Evolutionary conservation across 2,329 filamentous ascomycete genomes (phyloP).

Genomic region (Ceratocystis huliohia): DNA sequence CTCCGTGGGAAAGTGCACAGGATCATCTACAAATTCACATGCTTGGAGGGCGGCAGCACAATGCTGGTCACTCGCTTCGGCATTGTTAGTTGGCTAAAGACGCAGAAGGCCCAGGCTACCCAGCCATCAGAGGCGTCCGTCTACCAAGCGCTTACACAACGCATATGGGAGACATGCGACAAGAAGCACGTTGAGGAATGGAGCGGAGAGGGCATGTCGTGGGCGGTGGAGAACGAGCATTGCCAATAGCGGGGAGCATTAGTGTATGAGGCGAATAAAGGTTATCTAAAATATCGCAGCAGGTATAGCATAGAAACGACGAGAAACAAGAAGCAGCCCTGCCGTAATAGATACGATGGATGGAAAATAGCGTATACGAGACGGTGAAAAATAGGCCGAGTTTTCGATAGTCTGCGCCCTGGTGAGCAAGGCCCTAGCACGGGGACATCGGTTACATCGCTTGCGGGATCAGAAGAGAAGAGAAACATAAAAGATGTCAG

Average conservation of each 20-base stretch:
- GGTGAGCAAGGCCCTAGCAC: too few relatives aligned
- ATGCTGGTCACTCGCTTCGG: slow-evolving; percentile 70
- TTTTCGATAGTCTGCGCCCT: too few relatives aligned
- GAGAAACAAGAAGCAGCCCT: not conserved
- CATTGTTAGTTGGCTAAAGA: slow-evolving; percentile 55
- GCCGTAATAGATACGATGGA: not conserved
- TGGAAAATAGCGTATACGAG: not conserved
- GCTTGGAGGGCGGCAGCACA: slow-evolving; percentile 58
- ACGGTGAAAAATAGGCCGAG: too few relatives aligned
- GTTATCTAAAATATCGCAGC: not conserved
- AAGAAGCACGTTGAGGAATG: slow-evolving; percentile 30
- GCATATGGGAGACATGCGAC: slow-evolving; percentile 54
- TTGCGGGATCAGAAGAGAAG: too few relatives aligned
- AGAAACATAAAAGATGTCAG: too few relatives aligned
- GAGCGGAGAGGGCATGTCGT: slow-evolving; percentile 18
- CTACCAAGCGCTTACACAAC: slow-evolving; percentile 42
- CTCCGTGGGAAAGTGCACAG: slow-evolving; percentile 47
- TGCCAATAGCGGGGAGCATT: not conserved
- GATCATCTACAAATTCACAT: slow-evolving; percentile 55
- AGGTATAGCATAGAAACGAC: not conserved
- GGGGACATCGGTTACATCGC: too few relatives aligned
- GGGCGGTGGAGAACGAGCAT: slow-evolving; percentile 12
- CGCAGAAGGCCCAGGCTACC: slow-evolving; percentile 12
- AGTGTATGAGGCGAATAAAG: too few relatives aligned
- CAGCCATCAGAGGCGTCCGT: slow-evolving; percentile 42